phyloP scores from a whole-genome alignment of 306 rosid genomes.

The Citrullus amarus region DNA sequence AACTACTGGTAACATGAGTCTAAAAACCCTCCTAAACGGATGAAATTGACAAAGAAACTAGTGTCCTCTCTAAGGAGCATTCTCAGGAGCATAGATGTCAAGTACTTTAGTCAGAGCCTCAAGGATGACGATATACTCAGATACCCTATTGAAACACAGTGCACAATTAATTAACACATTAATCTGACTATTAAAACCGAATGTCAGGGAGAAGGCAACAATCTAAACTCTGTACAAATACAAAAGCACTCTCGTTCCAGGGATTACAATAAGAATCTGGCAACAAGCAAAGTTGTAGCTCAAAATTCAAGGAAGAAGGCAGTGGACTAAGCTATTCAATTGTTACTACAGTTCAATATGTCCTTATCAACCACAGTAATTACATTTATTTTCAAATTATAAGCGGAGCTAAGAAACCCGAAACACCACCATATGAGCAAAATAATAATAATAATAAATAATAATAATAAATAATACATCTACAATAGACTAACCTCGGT shows the following conservation, averaged over 20 bases:
- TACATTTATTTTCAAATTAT: not conserved
- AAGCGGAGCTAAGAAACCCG: not conserved
- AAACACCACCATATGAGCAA: not conserved
- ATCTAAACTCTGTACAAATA: not conserved
- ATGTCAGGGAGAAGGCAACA: not conserved
- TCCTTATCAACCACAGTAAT: not conserved
- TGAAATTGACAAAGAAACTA: not conserved
- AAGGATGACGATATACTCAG: not conserved
- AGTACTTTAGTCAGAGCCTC: not conserved
- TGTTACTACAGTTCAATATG: not conserved
- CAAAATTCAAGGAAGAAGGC: not conserved
- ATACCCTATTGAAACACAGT: not conserved
- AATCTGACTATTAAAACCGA: not conserved
- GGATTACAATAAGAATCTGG: no score
- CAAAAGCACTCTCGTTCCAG: not conserved
- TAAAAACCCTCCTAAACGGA: not conserved
- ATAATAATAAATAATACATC: no score
- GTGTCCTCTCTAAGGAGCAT: not conserved
- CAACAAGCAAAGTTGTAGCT: not conserved
- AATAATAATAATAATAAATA: no score
- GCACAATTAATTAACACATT: not conserved
- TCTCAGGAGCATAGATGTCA: not conserved
- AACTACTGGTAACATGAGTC: not conserved
- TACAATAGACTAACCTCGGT: not conserved
- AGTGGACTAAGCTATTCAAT: not conserved